Evolutionary conservation across 371 early-diverging fungal species (phyloP).

Genomic region (Rhizopus microsporus): DNA sequence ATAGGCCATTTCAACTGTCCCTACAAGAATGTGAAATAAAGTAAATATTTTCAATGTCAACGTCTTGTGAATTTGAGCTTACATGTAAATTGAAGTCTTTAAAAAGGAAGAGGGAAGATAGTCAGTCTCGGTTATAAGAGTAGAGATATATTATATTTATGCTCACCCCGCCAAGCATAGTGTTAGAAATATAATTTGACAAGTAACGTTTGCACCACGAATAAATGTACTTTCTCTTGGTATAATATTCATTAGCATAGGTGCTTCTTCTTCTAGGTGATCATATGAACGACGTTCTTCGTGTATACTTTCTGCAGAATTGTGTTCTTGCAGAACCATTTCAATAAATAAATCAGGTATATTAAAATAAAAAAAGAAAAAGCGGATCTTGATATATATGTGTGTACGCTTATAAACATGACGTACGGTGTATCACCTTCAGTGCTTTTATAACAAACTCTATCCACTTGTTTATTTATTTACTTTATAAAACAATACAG

Average conservation of each 20-base stretch:
- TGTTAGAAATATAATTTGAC: slow-evolving; percentile 43
- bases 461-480: too few relatives aligned
- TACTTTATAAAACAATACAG: not conserved
- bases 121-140: not conserved
- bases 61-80: slow-evolving; percentile 14
- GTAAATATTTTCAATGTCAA: not conserved
- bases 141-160: not conserved
- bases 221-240: slow-evolving; percentile 25
- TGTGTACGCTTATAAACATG: not conserved
- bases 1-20: slow-evolving; percentile 75
- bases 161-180: slow-evolving; percentile 34
- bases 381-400: not conserved
- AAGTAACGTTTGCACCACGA: slow-evolving; percentile 38
- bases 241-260: not conserved
- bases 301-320: too few relatives aligned
- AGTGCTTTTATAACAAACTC: not conserved
- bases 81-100: slow-evolving; percentile 51
- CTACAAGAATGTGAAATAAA: slow-evolving; percentile 24
- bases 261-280: slow-evolving; percentile 2
- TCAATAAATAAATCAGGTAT: not conserved
- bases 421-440: not conserved
- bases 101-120: not conserved
- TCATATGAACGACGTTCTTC: not conserved
- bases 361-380: slow-evolving; percentile 4
- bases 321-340: not conserved